phyloP scores from a whole-genome alignment of 2,329 filamentous ascomycete genomes.

The Exophiala sideris region DNA sequence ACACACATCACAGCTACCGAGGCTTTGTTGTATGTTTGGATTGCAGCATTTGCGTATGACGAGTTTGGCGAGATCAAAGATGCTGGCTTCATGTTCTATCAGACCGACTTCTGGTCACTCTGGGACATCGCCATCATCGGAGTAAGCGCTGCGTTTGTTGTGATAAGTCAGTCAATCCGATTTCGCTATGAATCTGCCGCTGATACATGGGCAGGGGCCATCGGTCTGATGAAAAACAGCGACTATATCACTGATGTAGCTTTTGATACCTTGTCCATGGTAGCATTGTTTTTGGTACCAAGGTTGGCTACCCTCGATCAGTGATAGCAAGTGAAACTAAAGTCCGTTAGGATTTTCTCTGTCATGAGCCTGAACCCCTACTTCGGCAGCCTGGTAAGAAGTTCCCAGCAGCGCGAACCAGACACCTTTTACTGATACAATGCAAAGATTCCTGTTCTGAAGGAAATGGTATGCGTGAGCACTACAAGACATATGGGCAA shows the following conservation, averaged over 20 bases:
- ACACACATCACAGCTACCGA: constrained; percentile 66
- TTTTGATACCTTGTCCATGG: constrained; percentile 84
- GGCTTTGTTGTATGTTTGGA: constrained; percentile 75
- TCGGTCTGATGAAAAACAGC: constrained; percentile 63
- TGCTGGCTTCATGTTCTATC: constrained; percentile 81
- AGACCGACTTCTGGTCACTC: constrained; percentile 76
- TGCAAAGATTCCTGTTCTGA: constrained; percentile 73
- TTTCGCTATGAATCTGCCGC: neutral
- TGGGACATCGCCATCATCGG: constrained; percentile 72
- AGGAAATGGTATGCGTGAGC: constrained; percentile 69
- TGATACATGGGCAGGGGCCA: constrained; percentile 50
- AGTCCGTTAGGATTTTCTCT: constrained; percentile 66
- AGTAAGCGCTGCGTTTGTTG: constrained; percentile 67
- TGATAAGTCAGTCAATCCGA: constrained; percentile 58
- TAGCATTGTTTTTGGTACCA: constrained; percentile 86
- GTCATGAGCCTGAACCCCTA: constrained; percentile 83
- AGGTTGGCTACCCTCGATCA: constrained; percentile 39
- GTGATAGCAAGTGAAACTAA: constrained; percentile 10
- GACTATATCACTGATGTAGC: constrained; percentile 67
- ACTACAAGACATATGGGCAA: neutral
- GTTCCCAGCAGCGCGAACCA: neutral
- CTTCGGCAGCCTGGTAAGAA: constrained; percentile 69
- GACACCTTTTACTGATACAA: neutral
- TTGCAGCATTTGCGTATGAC: constrained; percentile 82
- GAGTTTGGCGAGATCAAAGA: constrained; percentile 81